Percentiles rank a stretch among this genome's conserved stretches.
Evolutionary conservation across 2,329 filamentous ascomycete species (phyloP).

Genomic region (Metarhizium brunneum): DNA sequence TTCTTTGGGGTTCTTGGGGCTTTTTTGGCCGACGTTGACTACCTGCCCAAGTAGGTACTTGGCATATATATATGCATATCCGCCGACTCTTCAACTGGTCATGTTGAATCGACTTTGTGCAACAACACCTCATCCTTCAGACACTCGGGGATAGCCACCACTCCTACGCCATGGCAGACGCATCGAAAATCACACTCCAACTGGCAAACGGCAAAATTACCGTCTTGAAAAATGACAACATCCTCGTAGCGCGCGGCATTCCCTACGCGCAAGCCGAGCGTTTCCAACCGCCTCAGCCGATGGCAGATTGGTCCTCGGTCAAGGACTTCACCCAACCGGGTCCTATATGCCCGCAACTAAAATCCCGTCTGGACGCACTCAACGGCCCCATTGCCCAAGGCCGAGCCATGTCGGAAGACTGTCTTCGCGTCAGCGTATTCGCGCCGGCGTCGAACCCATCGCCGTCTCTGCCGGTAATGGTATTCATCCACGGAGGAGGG

Average conservation of each 20-base stretch:
- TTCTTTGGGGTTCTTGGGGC: too few species aligned
- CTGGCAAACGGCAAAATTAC: constrained; percentile 8
- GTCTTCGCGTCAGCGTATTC: constrained; percentile 8
- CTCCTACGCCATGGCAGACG: not conserved
- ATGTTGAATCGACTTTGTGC: too few species aligned
- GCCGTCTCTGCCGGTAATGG: constrained; percentile 16
- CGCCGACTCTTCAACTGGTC: too few species aligned
- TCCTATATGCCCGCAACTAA: constrained; percentile 2
- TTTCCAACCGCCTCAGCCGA: constrained; percentile 7
- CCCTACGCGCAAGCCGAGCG: constrained; percentile 9
- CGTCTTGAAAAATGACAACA: not conserved
- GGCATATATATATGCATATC: too few species aligned
- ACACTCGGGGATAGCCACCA: too few species aligned
- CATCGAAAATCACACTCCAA: not conserved
- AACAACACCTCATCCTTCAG: too few species aligned
- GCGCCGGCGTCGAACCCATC: not conserved
- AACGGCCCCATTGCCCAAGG: constrained; percentile 6
- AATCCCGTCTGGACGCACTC: constrained; percentile 7
- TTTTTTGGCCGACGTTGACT: too few species aligned
- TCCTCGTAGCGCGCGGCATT: constrained; percentile 7
- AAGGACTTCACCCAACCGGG: constrained; percentile 7
- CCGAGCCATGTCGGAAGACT: constrained; percentile 7
- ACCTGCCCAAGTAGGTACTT: too few species aligned
- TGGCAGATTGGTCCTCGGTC: constrained; percentile 2
- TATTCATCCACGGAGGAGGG: constrained; percentile 15